Evolutionary conservation across 805 yeast genomes (phyloP).

Genomic region (Cyberlindnera mrakii): DNA sequence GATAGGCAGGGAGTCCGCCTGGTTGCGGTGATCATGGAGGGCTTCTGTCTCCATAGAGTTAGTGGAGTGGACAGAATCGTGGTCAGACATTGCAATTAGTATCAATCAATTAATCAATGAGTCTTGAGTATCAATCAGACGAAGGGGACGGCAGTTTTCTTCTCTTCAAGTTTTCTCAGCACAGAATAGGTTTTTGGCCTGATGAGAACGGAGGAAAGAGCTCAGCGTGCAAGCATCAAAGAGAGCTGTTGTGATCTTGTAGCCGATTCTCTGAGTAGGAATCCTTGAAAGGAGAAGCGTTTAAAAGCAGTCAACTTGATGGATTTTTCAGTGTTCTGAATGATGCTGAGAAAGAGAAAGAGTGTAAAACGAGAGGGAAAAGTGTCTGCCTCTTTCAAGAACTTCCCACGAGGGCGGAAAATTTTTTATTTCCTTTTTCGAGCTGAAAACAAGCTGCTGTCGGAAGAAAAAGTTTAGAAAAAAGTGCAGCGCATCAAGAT

Average conservation of each 20-base stretch:
- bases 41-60: constrained; percentile 34
- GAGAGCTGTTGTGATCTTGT: not conserved
- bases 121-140: not conserved
- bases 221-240: constrained; percentile 2
- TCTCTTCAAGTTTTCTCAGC: not conserved
- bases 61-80: constrained; percentile 20
- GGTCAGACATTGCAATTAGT: constrained; percentile 21
- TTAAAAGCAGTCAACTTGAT: not conserved
- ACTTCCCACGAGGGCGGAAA: too few relatives aligned
- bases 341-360: too few relatives aligned
- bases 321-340: not conserved
- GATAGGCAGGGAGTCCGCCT: constrained; percentile 35
- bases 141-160: not conserved
- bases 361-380: too few relatives aligned
- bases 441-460: too few relatives aligned
- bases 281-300: too few relatives aligned
- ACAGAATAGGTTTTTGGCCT: not conserved
- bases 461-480: too few relatives aligned
- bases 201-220: not conserved
- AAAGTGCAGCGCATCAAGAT: too few relatives aligned
- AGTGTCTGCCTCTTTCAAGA: too few relatives aligned
- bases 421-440: too few relatives aligned
- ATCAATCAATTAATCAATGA: not conserved
- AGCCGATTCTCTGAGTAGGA: too few relatives aligned
- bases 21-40: constrained; percentile 44